Evolutionary conservation across 768 basidiomycete genomes (phyloP).

Genomic region (Exsudoporus frostii): DNA sequence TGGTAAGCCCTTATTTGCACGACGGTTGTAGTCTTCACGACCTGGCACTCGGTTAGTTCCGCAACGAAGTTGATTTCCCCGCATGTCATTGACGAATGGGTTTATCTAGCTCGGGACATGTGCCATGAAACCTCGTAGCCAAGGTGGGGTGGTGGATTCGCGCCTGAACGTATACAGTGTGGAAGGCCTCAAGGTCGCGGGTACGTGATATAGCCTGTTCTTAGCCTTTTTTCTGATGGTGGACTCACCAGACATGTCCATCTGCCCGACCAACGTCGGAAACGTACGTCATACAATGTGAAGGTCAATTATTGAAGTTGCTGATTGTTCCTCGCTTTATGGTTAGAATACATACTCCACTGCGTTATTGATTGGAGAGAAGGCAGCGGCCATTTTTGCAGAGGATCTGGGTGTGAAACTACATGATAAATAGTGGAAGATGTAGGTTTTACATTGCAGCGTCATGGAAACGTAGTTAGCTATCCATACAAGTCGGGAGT

Average conservation of each 20-base stretch:
- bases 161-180: slow-evolving; percentile 63
- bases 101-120: slow-evolving; percentile 57
- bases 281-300: slow-evolving; percentile 8
- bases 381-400: slow-evolving; percentile 57
- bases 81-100: not conserved
- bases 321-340: not conserved
- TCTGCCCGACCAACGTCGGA: slow-evolving; percentile 28
- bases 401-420: slow-evolving; percentile 37
- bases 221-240: not conserved
- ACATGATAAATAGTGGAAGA: not conserved
- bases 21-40: not conserved
- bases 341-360: slow-evolving; percentile 42
- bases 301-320: not conserved
- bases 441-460: too few species aligned
- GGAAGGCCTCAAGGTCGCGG: slow-evolving; percentile 56
- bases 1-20: not conserved
- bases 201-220: slow-evolving; percentile 25
- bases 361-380: slow-evolving; percentile 52
- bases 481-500: too few species aligned
- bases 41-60: slow-evolving; percentile 18
- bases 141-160: slow-evolving; percentile 62
- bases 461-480: too few species aligned
- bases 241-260: slow-evolving; percentile 34
- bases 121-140: slow-evolving; percentile 60
- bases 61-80: too few species aligned